phyloP scores from a whole-genome alignment of 306 rosid species.

The Pterocarpus macrocarpus region DNA sequence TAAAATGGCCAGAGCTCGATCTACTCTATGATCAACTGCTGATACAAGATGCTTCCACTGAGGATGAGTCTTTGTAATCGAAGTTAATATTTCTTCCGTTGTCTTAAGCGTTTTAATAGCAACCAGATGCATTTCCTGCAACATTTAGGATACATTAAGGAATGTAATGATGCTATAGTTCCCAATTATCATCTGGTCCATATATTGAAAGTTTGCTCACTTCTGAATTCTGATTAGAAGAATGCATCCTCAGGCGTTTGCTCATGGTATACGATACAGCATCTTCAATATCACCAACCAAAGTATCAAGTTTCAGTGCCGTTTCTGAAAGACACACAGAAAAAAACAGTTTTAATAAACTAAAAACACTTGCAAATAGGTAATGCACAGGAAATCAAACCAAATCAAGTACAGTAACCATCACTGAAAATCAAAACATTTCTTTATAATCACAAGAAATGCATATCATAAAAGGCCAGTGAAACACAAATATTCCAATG shows the following conservation, averaged over 20 bases:
- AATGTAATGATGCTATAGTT: constrained; percentile 25
- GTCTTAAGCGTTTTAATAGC: constrained; percentile 76
- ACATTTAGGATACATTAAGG: constrained; percentile 44
- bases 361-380: constrained; percentile 10
- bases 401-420: constrained; percentile 20
- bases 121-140: constrained; percentile 71
- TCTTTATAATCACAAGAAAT: constrained; percentile 28
- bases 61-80: constrained; percentile 71
- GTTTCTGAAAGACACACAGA: constrained; percentile 72
- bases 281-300: constrained; percentile 96
- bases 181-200: constrained; percentile 36
- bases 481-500: constrained; percentile 6
- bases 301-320: constrained; percentile 81
- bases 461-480: background rate
- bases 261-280: constrained; percentile 79
- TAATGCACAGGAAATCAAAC: constrained; percentile 33
- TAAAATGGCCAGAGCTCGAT: constrained; percentile 88
- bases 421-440: constrained; percentile 13
- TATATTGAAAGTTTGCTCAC: constrained; percentile 58
- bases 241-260: constrained; percentile 73
- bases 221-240: constrained; percentile 64
- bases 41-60: constrained; percentile 86
- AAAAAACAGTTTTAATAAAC: constrained; percentile 35
- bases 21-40: constrained; percentile 93
- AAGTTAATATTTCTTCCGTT: constrained; percentile 69